These are phyloP conservation scores for Gaeumannomyces tritici DNA, from an alignment of 2,329 filamentous ascomycete species.

Conservation along the genomic window DNA sequence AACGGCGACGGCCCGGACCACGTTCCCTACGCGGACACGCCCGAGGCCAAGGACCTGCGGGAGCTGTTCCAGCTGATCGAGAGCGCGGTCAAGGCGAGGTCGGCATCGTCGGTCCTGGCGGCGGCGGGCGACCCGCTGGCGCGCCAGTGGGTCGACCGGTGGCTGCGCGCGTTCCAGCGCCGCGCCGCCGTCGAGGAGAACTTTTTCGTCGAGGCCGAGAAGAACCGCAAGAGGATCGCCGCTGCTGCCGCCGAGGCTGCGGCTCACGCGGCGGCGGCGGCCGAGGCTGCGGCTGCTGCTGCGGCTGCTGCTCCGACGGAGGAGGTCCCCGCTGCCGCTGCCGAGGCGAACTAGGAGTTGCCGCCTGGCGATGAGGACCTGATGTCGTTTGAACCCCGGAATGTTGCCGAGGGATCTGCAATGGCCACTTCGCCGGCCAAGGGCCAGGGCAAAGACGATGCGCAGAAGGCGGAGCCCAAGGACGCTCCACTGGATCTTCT, in stretches of 20 bases:
- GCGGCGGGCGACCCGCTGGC: constrained; percentile 49
- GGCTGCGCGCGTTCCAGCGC: constrained; percentile 76
- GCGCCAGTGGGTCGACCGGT: constrained; percentile 72
- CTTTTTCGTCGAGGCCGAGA: constrained; percentile 32
- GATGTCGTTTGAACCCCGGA: not conserved
- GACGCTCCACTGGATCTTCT: not conserved
- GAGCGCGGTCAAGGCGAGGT: constrained; percentile 62
- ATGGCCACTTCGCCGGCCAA: not conserved
- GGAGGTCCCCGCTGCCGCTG: not conserved
- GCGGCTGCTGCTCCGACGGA: not conserved
- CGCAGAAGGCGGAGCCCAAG: not conserved
- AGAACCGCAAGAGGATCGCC: constrained; percentile 10
- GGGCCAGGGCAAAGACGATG: not conserved
- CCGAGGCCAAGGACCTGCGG: constrained; percentile 66
- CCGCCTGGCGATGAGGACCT: not conserved
- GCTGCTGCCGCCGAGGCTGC: constrained; percentile 3
- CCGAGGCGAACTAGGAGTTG: not conserved
- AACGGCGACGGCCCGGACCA: not conserved
- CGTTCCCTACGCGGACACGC: constrained; percentile 16
- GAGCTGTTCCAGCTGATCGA: constrained; percentile 75
- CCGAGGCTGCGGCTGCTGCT: not conserved
- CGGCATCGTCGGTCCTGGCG: constrained; percentile 58
- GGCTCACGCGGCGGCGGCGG: not conserved
- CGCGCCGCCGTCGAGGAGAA: constrained; percentile 81
- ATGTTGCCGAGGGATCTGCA: too few relatives aligned